Percentiles rank a stretch among this genome's conserved stretches.
These are phyloP conservation scores for Uronychia setigera DNA, from an alignment of 73 alveolate genomes.

Conservation along the genomic window DNA sequence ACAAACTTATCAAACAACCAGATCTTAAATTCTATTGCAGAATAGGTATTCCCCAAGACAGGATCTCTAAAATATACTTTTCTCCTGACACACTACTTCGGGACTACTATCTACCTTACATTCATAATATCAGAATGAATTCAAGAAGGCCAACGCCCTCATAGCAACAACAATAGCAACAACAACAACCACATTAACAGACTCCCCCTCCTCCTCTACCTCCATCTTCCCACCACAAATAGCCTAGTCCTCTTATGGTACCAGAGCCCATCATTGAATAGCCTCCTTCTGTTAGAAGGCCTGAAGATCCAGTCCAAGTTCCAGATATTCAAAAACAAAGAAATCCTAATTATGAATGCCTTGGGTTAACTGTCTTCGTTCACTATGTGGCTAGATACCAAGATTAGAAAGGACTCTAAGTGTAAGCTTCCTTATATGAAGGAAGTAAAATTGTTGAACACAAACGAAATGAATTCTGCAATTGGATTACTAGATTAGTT, in stretches of 20 bases:
- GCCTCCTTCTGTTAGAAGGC: no score
- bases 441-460: slow-evolving; percentile 66
- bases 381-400: slow-evolving; percentile 56
- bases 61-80: slow-evolving; percentile 49
- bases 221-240: slow-evolving; percentile 8
- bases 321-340: slow-evolving; percentile 8
- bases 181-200: not conserved
- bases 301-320: slow-evolving; percentile 15
- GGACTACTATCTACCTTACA: slow-evolving; percentile 70
- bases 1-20: slow-evolving; percentile 64
- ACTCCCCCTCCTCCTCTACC: slow-evolving; percentile 25
- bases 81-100: slow-evolving; percentile 63
- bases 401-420: slow-evolving; percentile 49
- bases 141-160: slow-evolving; percentile 6
- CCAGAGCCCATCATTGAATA: no score
- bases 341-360: slow-evolving; percentile 56
- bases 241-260: slow-evolving; percentile 3
- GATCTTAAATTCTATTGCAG: slow-evolving; percentile 68
- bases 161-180: not conserved
- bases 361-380: slow-evolving; percentile 66
- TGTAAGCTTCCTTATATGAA: slow-evolving; percentile 71
- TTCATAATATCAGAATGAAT: slow-evolving; percentile 60
- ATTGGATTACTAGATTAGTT: slow-evolving; percentile 53
- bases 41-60: slow-evolving; percentile 78
- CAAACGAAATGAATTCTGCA: slow-evolving; percentile 57